These are phyloP conservation scores for Eruca vesicaria DNA, from an alignment of 441 rosid species.

Conservation along the genomic window DNA sequence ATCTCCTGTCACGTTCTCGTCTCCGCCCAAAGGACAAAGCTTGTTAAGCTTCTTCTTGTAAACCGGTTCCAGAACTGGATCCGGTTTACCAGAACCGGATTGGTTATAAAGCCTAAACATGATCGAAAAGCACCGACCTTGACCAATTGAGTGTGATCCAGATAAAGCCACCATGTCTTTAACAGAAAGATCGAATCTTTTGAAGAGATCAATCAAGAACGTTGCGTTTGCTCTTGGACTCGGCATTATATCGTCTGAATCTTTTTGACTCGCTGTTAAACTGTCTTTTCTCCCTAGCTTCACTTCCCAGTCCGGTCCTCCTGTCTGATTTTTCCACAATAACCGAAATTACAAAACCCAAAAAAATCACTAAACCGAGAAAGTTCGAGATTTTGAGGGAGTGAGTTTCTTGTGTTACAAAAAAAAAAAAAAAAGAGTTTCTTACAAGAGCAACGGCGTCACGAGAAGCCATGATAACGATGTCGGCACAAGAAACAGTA, in stretches of 20 bases:
- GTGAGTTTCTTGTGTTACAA: background rate
- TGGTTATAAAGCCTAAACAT: slow-evolving; percentile 91
- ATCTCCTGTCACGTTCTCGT: slow-evolving; percentile 62
- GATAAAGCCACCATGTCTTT: slow-evolving; percentile 89
- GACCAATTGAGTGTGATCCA: slow-evolving; percentile 89
- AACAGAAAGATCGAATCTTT: slow-evolving; percentile 59
- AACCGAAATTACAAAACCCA: background rate
- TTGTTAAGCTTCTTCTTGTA: slow-evolving; percentile 51
- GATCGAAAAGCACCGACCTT: slow-evolving; percentile 83
- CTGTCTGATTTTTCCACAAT: slow-evolving; percentile 50
- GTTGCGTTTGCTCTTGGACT: slow-evolving; percentile 90
- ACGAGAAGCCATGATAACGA: slow-evolving; percentile 87
- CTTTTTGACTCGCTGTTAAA: slow-evolving; percentile 76
- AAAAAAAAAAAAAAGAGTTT: no score
- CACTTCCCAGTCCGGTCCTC: slow-evolving; percentile 94
- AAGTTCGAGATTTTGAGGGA: background rate
- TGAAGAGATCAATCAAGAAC: slow-evolving; percentile 58
- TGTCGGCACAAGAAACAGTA: slow-evolving; percentile 87
- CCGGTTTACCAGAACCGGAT: slow-evolving; percentile 58
- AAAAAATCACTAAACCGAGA: background rate
- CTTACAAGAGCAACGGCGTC: slow-evolving; percentile 86
- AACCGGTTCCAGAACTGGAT: slow-evolving; percentile 58
- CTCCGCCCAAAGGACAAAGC: slow-evolving; percentile 71
- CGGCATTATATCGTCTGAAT: slow-evolving; percentile 76
- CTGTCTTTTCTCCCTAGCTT: slow-evolving; percentile 84